phyloP scores from a whole-genome alignment of 352 stramenopile species.

The Phytophthora citrophthora region DNA sequence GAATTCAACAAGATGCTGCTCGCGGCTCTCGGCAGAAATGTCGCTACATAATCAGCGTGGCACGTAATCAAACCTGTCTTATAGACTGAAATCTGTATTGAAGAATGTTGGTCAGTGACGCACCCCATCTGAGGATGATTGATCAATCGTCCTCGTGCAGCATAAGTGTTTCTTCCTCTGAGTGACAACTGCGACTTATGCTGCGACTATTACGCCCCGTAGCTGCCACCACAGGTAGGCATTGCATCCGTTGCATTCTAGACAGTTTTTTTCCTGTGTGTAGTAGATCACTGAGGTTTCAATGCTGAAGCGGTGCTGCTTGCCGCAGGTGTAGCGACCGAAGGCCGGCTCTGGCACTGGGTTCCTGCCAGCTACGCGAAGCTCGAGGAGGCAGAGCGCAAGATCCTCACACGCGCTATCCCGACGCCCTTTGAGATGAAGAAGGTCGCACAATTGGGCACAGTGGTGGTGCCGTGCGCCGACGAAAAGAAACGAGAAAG shows the following conservation, averaged over 20 bases:
- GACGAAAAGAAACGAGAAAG: constrained; percentile 55
- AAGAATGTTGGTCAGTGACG: constrained; percentile 4
- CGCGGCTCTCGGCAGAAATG: constrained; percentile 23
- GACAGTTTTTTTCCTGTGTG: background rate
- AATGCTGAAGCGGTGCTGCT: constrained; percentile 53
- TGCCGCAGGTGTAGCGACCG: constrained; percentile 60
- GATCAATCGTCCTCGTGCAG: too few species aligned
- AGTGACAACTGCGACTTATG: constrained; percentile 18
- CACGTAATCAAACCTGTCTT: constrained; percentile 8
- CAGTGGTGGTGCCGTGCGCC: constrained; percentile 79
- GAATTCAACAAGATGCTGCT: constrained; percentile 70
- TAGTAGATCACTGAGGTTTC: constrained; percentile 15
- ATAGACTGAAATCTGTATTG: too few species aligned
- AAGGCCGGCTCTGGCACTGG: constrained; percentile 73
- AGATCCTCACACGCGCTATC: constrained; percentile 60
- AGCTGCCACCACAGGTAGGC: constrained; percentile 38
- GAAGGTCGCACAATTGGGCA: constrained; percentile 80
- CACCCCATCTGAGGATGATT: too few species aligned
- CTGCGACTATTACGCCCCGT: constrained; percentile 41
- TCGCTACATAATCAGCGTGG: constrained; percentile 8
- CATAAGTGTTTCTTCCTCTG: background rate
- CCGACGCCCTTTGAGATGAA: constrained; percentile 72
- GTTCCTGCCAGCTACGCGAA: constrained; percentile 72
- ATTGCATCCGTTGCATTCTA: background rate
- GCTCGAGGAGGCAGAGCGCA: constrained; percentile 67